Evolutionary conservation across 805 yeast genomes (phyloP).

Genomic region (Candida silvicultrix): DNA sequence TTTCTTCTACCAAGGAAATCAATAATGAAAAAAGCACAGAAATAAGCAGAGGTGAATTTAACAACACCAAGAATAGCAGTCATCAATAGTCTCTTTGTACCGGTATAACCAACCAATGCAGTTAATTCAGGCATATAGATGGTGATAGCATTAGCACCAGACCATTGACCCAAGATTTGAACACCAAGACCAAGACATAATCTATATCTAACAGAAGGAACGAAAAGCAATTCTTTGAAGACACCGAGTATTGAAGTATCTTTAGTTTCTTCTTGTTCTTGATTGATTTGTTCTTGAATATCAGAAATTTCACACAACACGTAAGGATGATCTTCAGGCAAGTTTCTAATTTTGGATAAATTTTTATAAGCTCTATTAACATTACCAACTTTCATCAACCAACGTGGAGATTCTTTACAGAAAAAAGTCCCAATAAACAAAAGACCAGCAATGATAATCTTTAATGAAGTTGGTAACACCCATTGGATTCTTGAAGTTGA

Average conservation of each 20-base stretch:
- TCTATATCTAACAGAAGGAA: slow-evolving; percentile 39
- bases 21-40: slow-evolving; percentile 46
- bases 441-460: slow-evolving; percentile 40
- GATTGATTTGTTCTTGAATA: slow-evolving; percentile 39
- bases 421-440: slow-evolving; percentile 36
- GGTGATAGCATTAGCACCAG: slow-evolving; percentile 52
- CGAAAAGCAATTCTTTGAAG: slow-evolving; percentile 29
- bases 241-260: slow-evolving; percentile 18
- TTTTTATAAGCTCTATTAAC: slow-evolving; percentile 34
- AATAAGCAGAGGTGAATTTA: slow-evolving; percentile 41
- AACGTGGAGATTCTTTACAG: slow-evolving; percentile 44
- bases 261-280: slow-evolving; percentile 27
- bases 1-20: slow-evolving; percentile 49
- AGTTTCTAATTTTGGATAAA: slow-evolving; percentile 37
- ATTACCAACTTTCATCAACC: slow-evolving; percentile 32
- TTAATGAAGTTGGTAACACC: slow-evolving; percentile 45
- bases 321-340: slow-evolving; percentile 42
- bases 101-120: slow-evolving; percentile 38
- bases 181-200: slow-evolving; percentile 34
- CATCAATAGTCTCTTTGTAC: slow-evolving; percentile 35
- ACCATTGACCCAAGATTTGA: slow-evolving; percentile 53
- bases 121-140: slow-evolving; percentile 51
- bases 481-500: slow-evolving; percentile 35
- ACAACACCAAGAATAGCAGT: slow-evolving; percentile 50
- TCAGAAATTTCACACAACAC: slow-evolving; percentile 44